Base-by-base conservation (phyloP, 2,329 filamentous ascomycete species). In the Bipolaris cookei region DNA sequence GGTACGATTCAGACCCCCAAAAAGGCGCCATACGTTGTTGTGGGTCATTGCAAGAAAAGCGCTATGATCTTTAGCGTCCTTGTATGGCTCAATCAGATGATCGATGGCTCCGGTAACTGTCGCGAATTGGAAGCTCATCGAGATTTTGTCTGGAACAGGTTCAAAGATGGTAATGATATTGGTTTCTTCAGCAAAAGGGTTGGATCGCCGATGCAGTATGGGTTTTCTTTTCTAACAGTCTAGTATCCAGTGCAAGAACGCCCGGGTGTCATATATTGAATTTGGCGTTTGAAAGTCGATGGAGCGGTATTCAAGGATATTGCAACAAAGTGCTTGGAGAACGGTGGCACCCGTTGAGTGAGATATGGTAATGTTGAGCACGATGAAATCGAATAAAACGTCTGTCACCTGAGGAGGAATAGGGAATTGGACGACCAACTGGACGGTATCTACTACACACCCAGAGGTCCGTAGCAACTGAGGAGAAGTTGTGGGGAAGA, bases 1-100 rank as follows among this genome's bases (percentile, higher is more conserved):
- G 37, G 13, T 41, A 39, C n/a, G 16, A 34, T 21, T 32, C 23
- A 13, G 23, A 20, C 6, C 46, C 46, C 46, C 46, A 49, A 21
- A 46, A 46, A 21, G 43, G 16, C 30, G 43, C 18, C 43, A 46
- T 46, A 20, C 43, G 28, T 46, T 46, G 28, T 16, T 46, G 43
- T n/a, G 43, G 6, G 46, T 41, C 37, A 49, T 49, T 16, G 18
- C 6, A 8, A 30, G 21, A 6, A 41, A 49, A 10, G n/a, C n/a
- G 21, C 16, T 41, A 14, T 39, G 16, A 6, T 49, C 35, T 25
- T 14, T 16, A 20, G 46, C 23, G 7, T 20, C 23, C n/a, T 8
- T 32, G 7, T 41, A 49, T 13, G 16, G 35, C 37, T 41, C 35
- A 4, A 41, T 16, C 11, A 49, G 16, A n/a, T 39, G 46, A 14